phyloP scores from a whole-genome alignment of 495 filamentous ascomycete species.

The Peziza echinospora region DNA sequence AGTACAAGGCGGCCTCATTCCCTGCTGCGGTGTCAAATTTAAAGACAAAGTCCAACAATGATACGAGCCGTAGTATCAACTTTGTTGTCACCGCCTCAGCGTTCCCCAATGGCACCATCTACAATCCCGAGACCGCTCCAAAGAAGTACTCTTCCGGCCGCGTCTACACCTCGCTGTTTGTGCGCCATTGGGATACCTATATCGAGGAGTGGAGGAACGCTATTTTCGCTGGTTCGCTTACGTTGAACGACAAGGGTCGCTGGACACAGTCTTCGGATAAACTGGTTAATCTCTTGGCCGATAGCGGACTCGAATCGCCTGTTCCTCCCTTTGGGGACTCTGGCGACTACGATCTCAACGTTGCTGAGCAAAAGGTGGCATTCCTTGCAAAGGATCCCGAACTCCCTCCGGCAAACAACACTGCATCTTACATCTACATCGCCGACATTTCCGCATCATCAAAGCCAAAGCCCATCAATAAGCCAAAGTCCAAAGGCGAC shows the following conservation, averaged over 20 bases:
- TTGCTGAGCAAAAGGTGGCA: slow-evolving; percentile 33
- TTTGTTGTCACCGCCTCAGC: slow-evolving; percentile 44
- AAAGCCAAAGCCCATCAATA: slow-evolving; percentile 18
- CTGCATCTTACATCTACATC: slow-evolving; percentile 56
- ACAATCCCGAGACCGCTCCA: slow-evolving; percentile 35
- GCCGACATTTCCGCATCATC: slow-evolving; percentile 28
- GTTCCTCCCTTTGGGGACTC: slow-evolving; percentile 34
- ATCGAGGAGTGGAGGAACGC: slow-evolving; percentile 44
- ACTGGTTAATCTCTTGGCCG: slow-evolving; percentile 37
- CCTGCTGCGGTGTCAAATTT: slow-evolving; percentile 50
- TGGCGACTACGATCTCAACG: slow-evolving; percentile 35
- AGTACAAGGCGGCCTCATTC: slow-evolving; percentile 39
- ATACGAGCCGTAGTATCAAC: slow-evolving; percentile 36
- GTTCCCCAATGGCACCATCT: slow-evolving; percentile 37
- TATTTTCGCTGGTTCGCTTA: slow-evolving; percentile 50
- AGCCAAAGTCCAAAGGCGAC: slow-evolving; percentile 29
- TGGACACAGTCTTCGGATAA: slow-evolving; percentile 22
- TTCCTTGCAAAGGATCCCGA: slow-evolving; percentile 74
- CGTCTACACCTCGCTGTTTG: slow-evolving; percentile 48
- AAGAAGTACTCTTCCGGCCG: slow-evolving; percentile 36
- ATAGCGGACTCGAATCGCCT: slow-evolving; percentile 36
- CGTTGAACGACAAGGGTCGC: slow-evolving; percentile 25
- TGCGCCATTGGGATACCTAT: slow-evolving; percentile 59
- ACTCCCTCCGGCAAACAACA: slow-evolving; percentile 56
- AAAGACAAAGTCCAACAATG: slow-evolving; percentile 39